Evolutionary conservation across 495 filamentous ascomycete species (phyloP).

Genomic region (Endocarpon pusillum): DNA sequence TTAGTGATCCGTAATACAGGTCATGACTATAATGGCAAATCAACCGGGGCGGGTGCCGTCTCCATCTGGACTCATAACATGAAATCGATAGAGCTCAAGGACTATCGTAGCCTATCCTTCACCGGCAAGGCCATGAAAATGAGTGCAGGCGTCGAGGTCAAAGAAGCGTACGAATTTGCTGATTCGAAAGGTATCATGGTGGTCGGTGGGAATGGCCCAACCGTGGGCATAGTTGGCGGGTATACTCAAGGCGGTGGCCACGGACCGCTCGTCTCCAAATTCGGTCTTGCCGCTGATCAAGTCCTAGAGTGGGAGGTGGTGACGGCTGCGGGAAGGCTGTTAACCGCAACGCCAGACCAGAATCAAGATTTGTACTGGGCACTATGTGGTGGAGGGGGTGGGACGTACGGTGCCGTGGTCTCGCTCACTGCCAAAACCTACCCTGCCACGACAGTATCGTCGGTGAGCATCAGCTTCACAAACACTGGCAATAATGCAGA

Average conservation of each 20-base stretch:
- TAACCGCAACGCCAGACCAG: slow-evolving; percentile 36
- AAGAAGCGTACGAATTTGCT: slow-evolving; percentile 31
- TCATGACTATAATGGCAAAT: slow-evolving; percentile 46
- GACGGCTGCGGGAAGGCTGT: slow-evolving; percentile 27
- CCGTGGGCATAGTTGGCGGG: slow-evolving; percentile 25
- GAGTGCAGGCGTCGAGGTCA: slow-evolving; percentile 37
- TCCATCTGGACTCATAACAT: slow-evolving; percentile 44
- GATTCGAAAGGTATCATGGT: slow-evolving; percentile 26
- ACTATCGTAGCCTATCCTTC: slow-evolving; percentile 22
- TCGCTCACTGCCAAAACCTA: slow-evolving; percentile 32
- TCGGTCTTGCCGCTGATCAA: slow-evolving; percentile 46
- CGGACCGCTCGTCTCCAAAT: slow-evolving; percentile 28
- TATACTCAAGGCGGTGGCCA: slow-evolving; percentile 48
- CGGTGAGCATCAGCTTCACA: slow-evolving; percentile 17
- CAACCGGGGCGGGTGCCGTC: slow-evolving; percentile 35
- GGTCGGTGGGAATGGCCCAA: slow-evolving; percentile 33
- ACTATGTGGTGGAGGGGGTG: slow-evolving; percentile 44
- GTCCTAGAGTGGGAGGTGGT: slow-evolving; percentile 46
- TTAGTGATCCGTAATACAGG: slow-evolving; percentile 57
- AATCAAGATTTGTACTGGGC: slow-evolving; percentile 53
- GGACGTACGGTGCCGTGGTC: slow-evolving; percentile 43
- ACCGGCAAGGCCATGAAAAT: slow-evolving; percentile 35
- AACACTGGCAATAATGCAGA: slow-evolving; percentile 14
- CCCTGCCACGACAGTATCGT: slow-evolving; percentile 19
- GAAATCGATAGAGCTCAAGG: slow-evolving; percentile 18